Evolutionary conservation across 805 yeast genomes (phyloP), one percentile per base, ranked within the genome.

Genomic region (Saccharomycopsis fermentans): DNA sequence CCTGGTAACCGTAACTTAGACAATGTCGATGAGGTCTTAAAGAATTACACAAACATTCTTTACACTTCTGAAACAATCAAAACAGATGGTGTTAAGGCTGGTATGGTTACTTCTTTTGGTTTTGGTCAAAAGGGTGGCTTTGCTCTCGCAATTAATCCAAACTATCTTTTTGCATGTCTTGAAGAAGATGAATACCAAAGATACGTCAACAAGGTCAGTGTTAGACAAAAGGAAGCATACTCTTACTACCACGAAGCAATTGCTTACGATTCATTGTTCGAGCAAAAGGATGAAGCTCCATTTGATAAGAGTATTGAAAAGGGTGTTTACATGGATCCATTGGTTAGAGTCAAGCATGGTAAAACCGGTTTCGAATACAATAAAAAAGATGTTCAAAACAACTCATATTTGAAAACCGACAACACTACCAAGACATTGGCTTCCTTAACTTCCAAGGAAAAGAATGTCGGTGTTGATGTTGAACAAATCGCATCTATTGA

Each of bases 1-100:
- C 99, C 99, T 66, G 99, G 99, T 73, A 94, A 94, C 81, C 84
- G 97, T 75, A 95, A 94, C 69, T 99, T 99, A 64, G 99, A 94
- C 74, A 94, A 94, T 71, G 83, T 94, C 67, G 99, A 94, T 75
- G 79, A 82, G 69, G 70, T 79, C 24, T 79, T 94, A 71, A 90
- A 90, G 76, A 81, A 89, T 69, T 92, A 75, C 70, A 94, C 90
- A 68, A 84, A 87, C 73, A 89, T 94, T 65, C 82, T 94, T 73
- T 94, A 84, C 83, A 98, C 98, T 72, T 89, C 97, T 29, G 86
- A 94, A 73, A 77, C 95, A 29, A 81, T 94, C 69, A 88, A 87
- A 77, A 94, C 99, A 53, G 96, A 91, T 72, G 98, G 99, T 72
- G 81, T 94, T 71, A 94, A 92, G 80, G 99, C 99, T 61, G 96